phyloP scores from a whole-genome alignment of 2,329 filamentous ascomycete species.

The Podosphaera fusca region DNA sequence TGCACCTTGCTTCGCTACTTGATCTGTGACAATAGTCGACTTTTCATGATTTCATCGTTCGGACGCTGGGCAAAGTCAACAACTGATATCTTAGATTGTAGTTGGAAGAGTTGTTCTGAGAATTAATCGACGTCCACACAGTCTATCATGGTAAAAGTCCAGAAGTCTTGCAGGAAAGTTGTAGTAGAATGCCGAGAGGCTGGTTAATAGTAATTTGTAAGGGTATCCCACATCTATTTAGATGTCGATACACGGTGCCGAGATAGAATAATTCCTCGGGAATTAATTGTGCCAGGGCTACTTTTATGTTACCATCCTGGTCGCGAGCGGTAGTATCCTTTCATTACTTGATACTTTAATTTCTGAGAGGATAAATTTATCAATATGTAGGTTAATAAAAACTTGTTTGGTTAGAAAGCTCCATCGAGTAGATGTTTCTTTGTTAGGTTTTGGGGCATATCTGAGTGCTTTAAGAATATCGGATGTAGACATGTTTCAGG shows the following conservation, averaged over 20 bases:
- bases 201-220: background rate
- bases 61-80: too few species aligned
- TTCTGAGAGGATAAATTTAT: too few species aligned
- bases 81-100: too few species aligned
- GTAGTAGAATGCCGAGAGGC: background rate
- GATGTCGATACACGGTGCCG: background rate
- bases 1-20: too few species aligned
- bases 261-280: background rate
- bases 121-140: too few species aligned
- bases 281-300: background rate
- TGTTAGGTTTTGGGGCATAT: background rate
- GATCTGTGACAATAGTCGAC: too few species aligned
- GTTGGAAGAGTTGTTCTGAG: too few species aligned
- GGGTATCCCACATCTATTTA: background rate
- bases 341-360: background rate
- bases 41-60: too few species aligned
- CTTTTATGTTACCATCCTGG: background rate
- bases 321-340: background rate
- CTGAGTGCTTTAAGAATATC: background rate
- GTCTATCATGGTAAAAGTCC: too few species aligned
- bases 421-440: background rate
- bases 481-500: too few species aligned
- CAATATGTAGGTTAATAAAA: background rate
- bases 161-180: too few species aligned
- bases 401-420: background rate